Percentiles rank a stretch among this genome's conserved stretches.
phyloP scores from a whole-genome alignment of 495 filamentous ascomycete species.

The Apodospora peruviana region DNA sequence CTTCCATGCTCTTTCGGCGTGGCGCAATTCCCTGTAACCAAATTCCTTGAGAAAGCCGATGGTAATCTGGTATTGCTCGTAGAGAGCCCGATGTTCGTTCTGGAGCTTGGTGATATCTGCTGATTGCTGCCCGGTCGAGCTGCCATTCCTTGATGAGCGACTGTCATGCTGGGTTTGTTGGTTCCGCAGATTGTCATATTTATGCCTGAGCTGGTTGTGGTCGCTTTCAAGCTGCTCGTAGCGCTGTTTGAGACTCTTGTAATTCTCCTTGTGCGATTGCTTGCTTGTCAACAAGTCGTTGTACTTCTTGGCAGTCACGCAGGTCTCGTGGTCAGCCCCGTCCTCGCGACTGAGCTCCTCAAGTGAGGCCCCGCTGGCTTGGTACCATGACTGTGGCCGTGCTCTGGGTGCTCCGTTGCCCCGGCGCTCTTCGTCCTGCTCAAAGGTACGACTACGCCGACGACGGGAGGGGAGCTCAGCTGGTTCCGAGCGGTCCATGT shows the following conservation, averaged over 20 bases:
- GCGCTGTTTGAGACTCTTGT: not conserved
- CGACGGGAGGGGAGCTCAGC: not conserved
- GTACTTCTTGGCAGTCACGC: not conserved
- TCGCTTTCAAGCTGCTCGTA: not conserved
- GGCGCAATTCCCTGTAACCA: not conserved
- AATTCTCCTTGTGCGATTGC: not conserved
- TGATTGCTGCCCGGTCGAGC: not conserved
- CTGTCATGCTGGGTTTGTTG: not conserved
- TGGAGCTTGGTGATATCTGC: not conserved
- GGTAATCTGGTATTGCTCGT: not conserved
- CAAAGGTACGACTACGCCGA: not conserved
- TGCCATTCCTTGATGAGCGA: not conserved
- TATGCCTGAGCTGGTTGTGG: not conserved
- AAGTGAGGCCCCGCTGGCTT: not conserved
- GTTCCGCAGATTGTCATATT: too few species aligned
- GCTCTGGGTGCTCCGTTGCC: not conserved
- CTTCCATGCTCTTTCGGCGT: not conserved
- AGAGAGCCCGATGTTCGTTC: not conserved
- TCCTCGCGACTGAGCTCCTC: not conserved
- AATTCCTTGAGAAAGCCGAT: not conserved
- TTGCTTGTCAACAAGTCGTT: not conserved
- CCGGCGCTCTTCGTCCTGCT: not conserved
- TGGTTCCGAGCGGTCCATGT: too few species aligned
- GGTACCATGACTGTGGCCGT: not conserved
- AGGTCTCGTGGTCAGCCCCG: not conserved